These are phyloP conservation scores for Phialocephala subalpina DNA, from an alignment of 2,329 filamentous ascomycete species.

Conservation along the genomic window DNA sequence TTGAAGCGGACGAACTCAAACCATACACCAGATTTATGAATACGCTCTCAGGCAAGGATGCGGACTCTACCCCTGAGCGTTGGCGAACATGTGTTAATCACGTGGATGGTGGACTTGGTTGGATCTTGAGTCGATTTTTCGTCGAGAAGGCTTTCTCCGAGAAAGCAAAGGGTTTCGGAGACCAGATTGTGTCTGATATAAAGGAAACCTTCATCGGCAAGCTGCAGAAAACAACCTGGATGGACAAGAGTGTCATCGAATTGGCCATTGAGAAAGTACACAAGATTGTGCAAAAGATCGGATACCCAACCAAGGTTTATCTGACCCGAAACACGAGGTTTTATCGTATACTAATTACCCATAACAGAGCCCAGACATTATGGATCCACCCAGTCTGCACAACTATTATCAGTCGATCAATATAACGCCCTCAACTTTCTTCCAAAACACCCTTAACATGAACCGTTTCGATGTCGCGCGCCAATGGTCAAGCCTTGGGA, in stretches of 20 bases:
- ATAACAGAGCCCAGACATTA: slow-evolving; percentile 61
- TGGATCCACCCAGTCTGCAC: slow-evolving; percentile 62
- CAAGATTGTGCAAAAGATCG: slow-evolving; percentile 74
- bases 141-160: slow-evolving; percentile 73
- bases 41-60: slow-evolving; percentile 66
- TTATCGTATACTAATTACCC: slow-evolving; percentile 25
- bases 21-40: slow-evolving; percentile 68
- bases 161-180: slow-evolving; percentile 70
- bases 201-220: slow-evolving; percentile 71
- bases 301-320: slow-evolving; percentile 64
- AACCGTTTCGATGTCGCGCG: slow-evolving; percentile 55
- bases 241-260: slow-evolving; percentile 66
- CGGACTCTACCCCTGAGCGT: slow-evolving; percentile 67
- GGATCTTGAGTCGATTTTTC: slow-evolving; percentile 77
- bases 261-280: slow-evolving; percentile 70
- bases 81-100: slow-evolving; percentile 71
- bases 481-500: slow-evolving; percentile 65
- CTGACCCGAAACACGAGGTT: not conserved
- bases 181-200: slow-evolving; percentile 75
- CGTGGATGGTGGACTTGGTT: slow-evolving; percentile 66
- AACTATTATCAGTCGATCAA: slow-evolving; percentile 63
- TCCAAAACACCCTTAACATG: slow-evolving; percentile 63
- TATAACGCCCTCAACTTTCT: slow-evolving; percentile 60
- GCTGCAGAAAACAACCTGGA: slow-evolving; percentile 67
- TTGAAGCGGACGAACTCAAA: slow-evolving; percentile 67